Evolutionary conservation across 192 early-diverging fungal genomes (phyloP), one percentile per base, ranked within the genome.

Genomic region (Fimicolochytrium jonesii): DNA sequence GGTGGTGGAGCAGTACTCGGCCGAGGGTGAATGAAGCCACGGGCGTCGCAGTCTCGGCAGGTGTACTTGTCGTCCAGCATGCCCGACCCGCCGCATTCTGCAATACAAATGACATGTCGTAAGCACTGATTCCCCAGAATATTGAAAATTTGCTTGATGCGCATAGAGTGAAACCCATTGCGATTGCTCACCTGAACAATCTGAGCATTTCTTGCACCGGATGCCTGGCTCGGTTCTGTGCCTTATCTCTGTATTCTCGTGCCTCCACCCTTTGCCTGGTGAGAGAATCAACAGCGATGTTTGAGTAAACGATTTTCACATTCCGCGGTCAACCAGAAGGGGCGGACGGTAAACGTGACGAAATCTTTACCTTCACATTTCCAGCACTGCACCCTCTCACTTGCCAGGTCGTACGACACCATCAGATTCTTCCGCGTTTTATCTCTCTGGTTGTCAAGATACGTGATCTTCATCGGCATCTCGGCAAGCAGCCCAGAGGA

Each of bases 311-410:
- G n/a, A 50, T 50, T n/a, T n/a, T n/a, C n/a, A n/a, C n/a, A n/a
- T n/a, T n/a, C n/a, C n/a, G n/a, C n/a, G n/a, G n/a, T n/a, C n/a
- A n/a, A n/a, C n/a, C n/a, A n/a, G n/a, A n/a, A n/a, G n/a, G n/a
- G n/a, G n/a, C n/a, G n/a, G n/a, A n/a, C n/a, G n/a, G n/a, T n/a
- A n/a, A n/a, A n/a, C n/a, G n/a, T n/a, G n/a, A n/a, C n/a, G n/a
- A n/a, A n/a, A n/a, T n/a, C n/a, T n/a, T n/a, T n/a, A 17, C 57
- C 57, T 59, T 59, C 22, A 32, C 57, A 61, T 51, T 61, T 50
- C 2, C 15, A 23, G 48, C 59, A 61, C 0, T 25, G 6, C 2
- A 61, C 43, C 28, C 59, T 15, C 6, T 61, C 59, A 22, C 30
- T 50, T 3, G 59, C 47, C 15, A 61, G 45, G 1, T 50, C 46